phyloP scores from a whole-genome alignment of 2,329 filamentous ascomycete species.

The Pseudocercospora musae region DNA sequence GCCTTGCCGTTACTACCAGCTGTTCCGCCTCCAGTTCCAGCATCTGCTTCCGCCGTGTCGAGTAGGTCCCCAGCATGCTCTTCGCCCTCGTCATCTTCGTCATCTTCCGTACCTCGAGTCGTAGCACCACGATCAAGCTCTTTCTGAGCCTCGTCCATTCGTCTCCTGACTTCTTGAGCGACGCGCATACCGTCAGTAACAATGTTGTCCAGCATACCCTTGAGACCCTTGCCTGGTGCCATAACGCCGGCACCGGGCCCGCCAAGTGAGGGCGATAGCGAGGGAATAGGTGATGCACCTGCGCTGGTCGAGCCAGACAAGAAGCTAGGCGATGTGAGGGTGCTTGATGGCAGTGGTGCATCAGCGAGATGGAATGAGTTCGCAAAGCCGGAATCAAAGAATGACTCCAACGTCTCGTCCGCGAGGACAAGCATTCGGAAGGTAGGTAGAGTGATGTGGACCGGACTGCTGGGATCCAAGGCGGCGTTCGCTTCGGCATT shows the following conservation, averaged over 20 bases:
- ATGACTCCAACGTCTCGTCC: constrained; percentile 91
- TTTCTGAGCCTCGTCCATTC: constrained; percentile 93
- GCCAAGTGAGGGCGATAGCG: constrained; percentile 27
- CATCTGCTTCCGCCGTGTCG: constrained; percentile 49
- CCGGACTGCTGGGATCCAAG: constrained; percentile 84
- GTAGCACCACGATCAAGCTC: constrained; percentile 81
- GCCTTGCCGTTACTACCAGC: constrained; percentile 27
- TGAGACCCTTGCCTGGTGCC: constrained; percentile 68
- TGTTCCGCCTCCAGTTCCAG: constrained; percentile 28
- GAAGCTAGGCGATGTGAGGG: constrained; percentile 59
- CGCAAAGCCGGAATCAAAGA: constrained; percentile 95
- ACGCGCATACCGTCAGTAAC: constrained; percentile 97
- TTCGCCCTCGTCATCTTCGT: constrained; percentile 61
- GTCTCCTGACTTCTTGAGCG: constrained; percentile 81
- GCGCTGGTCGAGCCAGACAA: constrained; percentile 62
- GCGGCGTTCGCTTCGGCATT: constrained; percentile 82
- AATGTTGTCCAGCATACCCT: constrained; percentile 94
- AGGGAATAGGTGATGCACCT: constrained; percentile 17
- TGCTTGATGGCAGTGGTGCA: constrained; percentile 47
- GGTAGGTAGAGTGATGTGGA: constrained; percentile 93
- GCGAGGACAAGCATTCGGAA: constrained; percentile 98
- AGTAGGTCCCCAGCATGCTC: constrained; percentile 60
- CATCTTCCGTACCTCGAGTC: constrained; percentile 50
- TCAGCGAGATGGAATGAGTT: constrained; percentile 87
- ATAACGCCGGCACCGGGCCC: constrained; percentile 52